Conservation (phyloP, 306 rosid genomes). For the Acacia melanoxylon region DNA sequence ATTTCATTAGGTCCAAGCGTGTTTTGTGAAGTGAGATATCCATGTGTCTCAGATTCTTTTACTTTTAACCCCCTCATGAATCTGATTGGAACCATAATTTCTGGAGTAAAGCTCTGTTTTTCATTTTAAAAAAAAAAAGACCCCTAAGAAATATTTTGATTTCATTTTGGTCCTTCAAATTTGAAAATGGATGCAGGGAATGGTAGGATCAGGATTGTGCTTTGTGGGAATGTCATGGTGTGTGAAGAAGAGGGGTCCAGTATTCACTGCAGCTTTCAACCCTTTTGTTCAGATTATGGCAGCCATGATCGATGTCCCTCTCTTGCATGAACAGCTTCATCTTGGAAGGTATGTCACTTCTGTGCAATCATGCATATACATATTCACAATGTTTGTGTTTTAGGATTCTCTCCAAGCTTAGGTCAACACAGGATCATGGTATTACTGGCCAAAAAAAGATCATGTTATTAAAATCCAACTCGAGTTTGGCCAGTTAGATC, state of each 20-base stretch:
- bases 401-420: not conserved
- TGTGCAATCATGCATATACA: not conserved
- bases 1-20: not conserved
- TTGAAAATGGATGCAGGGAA: slow-evolving; percentile 53
- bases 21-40: not conserved
- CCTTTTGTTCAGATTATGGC: slow-evolving; percentile 89
- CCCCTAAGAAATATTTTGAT: not conserved
- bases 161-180: not conserved
- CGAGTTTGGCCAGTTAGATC: too few relatives aligned
- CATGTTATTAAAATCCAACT: not conserved
- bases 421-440: not conserved
- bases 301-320: slow-evolving; percentile 73
- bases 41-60: not conserved
- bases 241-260: slow-evolving; percentile 91
- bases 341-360: slow-evolving; percentile 63
- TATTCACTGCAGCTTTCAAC: slow-evolving; percentile 88
- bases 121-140: not conserved
- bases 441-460: too few relatives aligned
- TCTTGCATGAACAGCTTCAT: slow-evolving; percentile 70
- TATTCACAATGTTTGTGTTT: too few relatives aligned
- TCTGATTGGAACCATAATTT: not conserved
- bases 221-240: slow-evolving; percentile 96
- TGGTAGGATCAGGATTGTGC: slow-evolving; percentile 84
- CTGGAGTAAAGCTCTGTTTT: not conserved
- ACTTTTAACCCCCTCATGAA: not conserved